These are phyloP conservation scores for Paulownia fortunei DNA, from an alignment of 257 asterid genomes.

Conservation along the genomic window DNA sequence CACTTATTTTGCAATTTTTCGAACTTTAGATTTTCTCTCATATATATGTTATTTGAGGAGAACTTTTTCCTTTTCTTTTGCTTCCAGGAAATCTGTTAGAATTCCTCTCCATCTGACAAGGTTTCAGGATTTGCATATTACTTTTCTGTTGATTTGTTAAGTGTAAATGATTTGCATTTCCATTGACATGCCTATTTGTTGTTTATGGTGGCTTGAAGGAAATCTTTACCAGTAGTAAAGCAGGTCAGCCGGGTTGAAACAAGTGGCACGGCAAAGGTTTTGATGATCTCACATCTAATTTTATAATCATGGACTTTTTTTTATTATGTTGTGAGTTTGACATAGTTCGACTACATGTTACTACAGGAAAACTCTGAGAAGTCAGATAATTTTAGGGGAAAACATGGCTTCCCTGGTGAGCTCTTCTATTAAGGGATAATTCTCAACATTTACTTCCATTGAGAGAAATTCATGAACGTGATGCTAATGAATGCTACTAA, in stretches of 20 bases:
- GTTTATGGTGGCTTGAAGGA: constrained; percentile 55
- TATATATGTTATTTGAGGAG: constrained; percentile 7
- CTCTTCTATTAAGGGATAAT: constrained; percentile 31
- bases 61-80: constrained; percentile 35
- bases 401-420: constrained; percentile 75
- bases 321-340: constrained; percentile 24
- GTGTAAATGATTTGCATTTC: constrained; percentile 25
- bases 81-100: constrained; percentile 56
- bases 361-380: constrained; percentile 55
- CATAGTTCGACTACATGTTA: constrained; percentile 21
- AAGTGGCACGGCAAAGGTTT: constrained; percentile 56
- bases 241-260: constrained; percentile 48
- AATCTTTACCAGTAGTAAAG: constrained; percentile 67
- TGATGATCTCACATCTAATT: constrained; percentile 28
- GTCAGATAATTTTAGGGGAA: constrained; percentile 46
- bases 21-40: constrained; percentile 4
- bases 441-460: constrained; percentile 1
- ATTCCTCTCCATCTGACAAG: constrained; percentile 59
- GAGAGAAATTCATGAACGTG: background rate
- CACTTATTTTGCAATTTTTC: background rate
- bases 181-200: constrained; percentile 38
- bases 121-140: constrained; percentile 43
- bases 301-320: constrained; percentile 13
- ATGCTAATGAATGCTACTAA: constrained; percentile 16
- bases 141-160: constrained; percentile 22